A percentile compares a stretch with the other conserved stretches of the same genome.
These are phyloP conservation scores for Collybiopsis luxurians DNA, from an alignment of 768 basidiomycete genomes.

Conservation along the genomic window DNA sequence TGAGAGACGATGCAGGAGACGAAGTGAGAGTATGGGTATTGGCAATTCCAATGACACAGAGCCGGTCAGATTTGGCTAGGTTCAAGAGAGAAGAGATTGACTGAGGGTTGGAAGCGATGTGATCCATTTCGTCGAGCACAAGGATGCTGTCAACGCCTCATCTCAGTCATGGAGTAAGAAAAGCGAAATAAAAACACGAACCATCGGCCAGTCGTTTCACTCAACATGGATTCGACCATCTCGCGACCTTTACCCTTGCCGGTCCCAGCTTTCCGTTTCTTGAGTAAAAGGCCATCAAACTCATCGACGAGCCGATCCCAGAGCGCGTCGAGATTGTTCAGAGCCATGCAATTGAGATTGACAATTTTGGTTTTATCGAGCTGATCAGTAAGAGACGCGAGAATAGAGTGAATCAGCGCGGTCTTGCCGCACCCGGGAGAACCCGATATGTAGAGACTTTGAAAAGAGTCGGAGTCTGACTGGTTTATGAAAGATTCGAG, in stretches of 20 bases:
- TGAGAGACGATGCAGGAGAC: slow-evolving; percentile 34
- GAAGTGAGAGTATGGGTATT: slow-evolving; percentile 85
- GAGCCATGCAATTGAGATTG: slow-evolving; percentile 78
- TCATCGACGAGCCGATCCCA: slow-evolving; percentile 70
- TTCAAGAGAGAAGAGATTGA: slow-evolving; percentile 64
- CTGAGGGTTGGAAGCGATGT: slow-evolving; percentile 62
- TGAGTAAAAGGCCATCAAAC: slow-evolving; percentile 27
- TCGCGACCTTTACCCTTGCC: neutral
- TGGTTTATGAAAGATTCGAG: slow-evolving; percentile 49
- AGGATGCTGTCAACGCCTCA: slow-evolving; percentile 53
- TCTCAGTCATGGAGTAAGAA: slow-evolving; percentile 4
- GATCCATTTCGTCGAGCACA: slow-evolving; percentile 86
- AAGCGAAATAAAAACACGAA: neutral
- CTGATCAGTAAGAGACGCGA: slow-evolving; percentile 41
- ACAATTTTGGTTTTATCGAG: slow-evolving; percentile 41
- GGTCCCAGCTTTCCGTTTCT: slow-evolving; percentile 32
- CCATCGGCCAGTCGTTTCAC: neutral
- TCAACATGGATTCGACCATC: neutral
- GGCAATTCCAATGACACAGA: slow-evolving; percentile 82
- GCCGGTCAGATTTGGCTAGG: slow-evolving; percentile 50
- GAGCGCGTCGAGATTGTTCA: slow-evolving; percentile 64
- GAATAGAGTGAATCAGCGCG: slow-evolving; percentile 69
- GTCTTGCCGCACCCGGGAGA: slow-evolving; percentile 94
- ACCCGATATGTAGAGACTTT: slow-evolving; percentile 85
- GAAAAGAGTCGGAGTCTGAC: slow-evolving; percentile 23